Conservation (phyloP, 1,284 basidiomycete species). For the Meripilus lineatus region DNA sequence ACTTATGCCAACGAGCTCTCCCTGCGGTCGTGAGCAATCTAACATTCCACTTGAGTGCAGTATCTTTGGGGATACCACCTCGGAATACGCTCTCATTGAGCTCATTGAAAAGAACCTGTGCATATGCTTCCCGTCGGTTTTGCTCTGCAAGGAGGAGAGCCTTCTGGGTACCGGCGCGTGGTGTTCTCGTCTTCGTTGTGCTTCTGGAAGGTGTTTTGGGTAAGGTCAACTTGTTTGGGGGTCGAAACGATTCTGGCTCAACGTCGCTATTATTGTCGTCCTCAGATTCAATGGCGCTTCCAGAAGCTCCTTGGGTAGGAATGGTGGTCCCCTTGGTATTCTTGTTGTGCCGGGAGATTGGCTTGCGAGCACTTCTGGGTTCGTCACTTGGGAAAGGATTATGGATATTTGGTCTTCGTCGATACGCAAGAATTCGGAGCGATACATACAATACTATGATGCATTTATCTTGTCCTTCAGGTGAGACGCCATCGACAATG, state of each 20-base stretch:
- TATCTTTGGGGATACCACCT: conserved; percentile 61
- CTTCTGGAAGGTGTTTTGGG: neutral
- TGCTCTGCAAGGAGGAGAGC: conserved; percentile 39
- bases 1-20: conserved; percentile 68
- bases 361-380: conserved; percentile 5
- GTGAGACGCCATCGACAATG: no score
- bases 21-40: conserved; percentile 74
- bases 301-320: neutral
- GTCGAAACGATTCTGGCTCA: neutral
- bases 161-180: conserved; percentile 37
- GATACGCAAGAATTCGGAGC: no score
- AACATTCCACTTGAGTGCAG: conserved; percentile 70
- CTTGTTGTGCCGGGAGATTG: neutral
- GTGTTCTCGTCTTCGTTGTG: neutral
- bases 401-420: no score
- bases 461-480: no score
- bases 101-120: conserved; percentile 71
- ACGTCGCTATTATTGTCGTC: neutral
- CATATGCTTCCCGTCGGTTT: conserved; percentile 46
- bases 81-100: conserved; percentile 77
- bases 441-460: no score
- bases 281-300: neutral
- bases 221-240: neutral
- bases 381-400: no score
- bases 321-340: neutral